Evolutionary conservation across 2,329 filamentous ascomycete genomes (phyloP), one percentile per base, ranked within the genome.

Genomic region (Penicillium italicum): DNA sequence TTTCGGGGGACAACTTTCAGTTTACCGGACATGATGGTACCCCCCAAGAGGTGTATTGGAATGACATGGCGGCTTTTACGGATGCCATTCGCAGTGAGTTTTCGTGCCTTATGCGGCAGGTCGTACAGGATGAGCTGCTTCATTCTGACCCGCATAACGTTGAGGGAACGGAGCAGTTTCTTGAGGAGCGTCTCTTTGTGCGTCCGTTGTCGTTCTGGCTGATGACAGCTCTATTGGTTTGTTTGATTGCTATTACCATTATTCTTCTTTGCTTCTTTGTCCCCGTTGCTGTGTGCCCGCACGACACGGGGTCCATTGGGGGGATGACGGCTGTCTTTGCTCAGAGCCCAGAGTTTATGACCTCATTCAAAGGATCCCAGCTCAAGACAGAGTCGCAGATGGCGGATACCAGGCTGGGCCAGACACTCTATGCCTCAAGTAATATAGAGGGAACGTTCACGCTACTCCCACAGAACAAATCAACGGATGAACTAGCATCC

Each of bases 291-390:
- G 50, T 55, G 26, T 60, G 57, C 41, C 37, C 57, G 14, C n/a
- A 37, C 12, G 57, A 60, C n/a, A 50, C 55, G 3, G 38, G 55
- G 14, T 57, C 55, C 3, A 60, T 60, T 22, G 55, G 33, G 38
- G 57, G 57, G 14, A 6, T 60, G 3, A 46, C 55, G 14, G 49
- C 55, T 3, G 37, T 60, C 11, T 44, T 60, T 30, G 20, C 57
- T 6, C 42, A 38, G n/a, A 60, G 55, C 16, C 41, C 55, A 7
- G 50, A 48, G 18, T 36, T 60, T 5, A 55, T 55, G 52, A 9
- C 22, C 28, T 14, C 18, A 10, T 55, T 50, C 18, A 10, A 28
- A 8, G 24, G 16, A 12, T 37, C n/a, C 6, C 44, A 55, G n/a
- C 36, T 31, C 14, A n/a, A 38, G 24, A 28, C 46, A 11, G 34